These are phyloP conservation scores for Lichtheimia ramosa DNA, from an alignment of 371 early-diverging fungal genomes.

Conservation along the genomic window DNA sequence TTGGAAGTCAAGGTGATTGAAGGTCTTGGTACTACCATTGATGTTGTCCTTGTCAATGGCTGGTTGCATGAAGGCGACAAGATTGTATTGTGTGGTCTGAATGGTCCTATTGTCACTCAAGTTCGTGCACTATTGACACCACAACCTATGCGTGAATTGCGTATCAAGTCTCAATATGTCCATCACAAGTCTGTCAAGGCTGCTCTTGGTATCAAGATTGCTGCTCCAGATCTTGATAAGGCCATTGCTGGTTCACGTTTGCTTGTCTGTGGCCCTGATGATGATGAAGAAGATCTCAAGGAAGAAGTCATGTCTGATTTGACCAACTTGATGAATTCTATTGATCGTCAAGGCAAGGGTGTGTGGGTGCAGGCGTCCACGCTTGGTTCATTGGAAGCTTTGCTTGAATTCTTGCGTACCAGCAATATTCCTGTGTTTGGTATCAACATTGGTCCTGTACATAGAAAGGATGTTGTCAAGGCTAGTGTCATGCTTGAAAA, in stretches of 20 bases:
- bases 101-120: constrained; percentile 97
- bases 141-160: constrained; percentile 98
- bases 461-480: constrained; percentile 97
- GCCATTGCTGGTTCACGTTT: constrained; percentile 99
- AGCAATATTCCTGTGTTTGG: constrained; percentile 97
- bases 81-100: constrained; percentile 96
- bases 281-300: constrained; percentile 94
- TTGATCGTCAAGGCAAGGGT: constrained; percentile 91
- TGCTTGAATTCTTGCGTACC: constrained; percentile 93
- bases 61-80: constrained; percentile 96
- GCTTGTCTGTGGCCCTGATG: constrained; percentile 92
- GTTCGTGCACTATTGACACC: constrained; percentile 97
- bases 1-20: constrained; percentile 99
- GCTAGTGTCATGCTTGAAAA: constrained; percentile 93
- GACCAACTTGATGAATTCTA: constrained; percentile 69
- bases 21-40: constrained; percentile 99
- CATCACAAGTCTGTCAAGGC: constrained; percentile 98
- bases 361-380: constrained; percentile 99
- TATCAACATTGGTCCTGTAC: constrained; percentile 98
- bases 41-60: constrained; percentile 99
- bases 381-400: constrained; percentile 98
- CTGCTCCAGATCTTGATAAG: constrained; percentile 96
- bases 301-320: constrained; percentile 95
- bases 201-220: constrained; percentile 97
- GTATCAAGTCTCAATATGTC: constrained; percentile 96